These are phyloP conservation scores for Clitocybe nebularis DNA, from an alignment of 1,284 basidiomycete genomes.

Conservation along the genomic window DNA sequence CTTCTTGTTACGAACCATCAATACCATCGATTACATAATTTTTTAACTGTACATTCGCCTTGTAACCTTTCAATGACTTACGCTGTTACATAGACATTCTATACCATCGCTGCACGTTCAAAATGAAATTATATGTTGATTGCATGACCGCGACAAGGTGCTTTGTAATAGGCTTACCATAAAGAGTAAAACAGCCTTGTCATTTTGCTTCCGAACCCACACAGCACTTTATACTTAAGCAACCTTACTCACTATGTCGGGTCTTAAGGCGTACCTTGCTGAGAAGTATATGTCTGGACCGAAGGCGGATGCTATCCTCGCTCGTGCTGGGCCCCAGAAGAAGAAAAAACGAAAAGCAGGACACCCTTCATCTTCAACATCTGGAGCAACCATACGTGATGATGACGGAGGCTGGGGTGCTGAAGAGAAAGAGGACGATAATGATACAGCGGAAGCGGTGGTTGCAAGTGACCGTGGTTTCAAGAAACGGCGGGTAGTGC, in stretches of 20 bases:
- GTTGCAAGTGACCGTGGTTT: conserved; percentile 68
- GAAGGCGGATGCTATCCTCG: conserved; percentile 93
- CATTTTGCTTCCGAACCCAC: no score
- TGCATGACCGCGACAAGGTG: no score
- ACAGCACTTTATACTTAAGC: no score
- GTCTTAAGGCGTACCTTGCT: conserved; percentile 73
- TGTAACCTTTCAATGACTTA: no score
- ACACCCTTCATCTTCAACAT: conserved; percentile 26
- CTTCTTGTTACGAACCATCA: no score
- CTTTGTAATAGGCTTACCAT: no score
- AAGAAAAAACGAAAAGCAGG: conserved; percentile 73
- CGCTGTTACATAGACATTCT: no score
- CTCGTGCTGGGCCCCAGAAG: conserved; percentile 55
- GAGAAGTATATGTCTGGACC: conserved; percentile 95
- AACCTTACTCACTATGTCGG: conserved; percentile 27
- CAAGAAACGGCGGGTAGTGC: conserved; percentile 62
- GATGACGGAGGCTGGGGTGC: conserved; percentile 68
- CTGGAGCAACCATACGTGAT: conserved; percentile 49
- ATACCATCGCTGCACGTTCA: no score
- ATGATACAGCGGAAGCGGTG: conserved; percentile 56
- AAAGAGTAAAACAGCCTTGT: no score
- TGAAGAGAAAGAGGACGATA: conserved; percentile 44
- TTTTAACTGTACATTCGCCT: no score
- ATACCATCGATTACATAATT: no score
- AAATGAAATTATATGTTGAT: no score